These are phyloP conservation scores for Aspergillus puulaauensis DNA, from an alignment of 2,329 filamentous ascomycete species.

Conservation along the genomic window DNA sequence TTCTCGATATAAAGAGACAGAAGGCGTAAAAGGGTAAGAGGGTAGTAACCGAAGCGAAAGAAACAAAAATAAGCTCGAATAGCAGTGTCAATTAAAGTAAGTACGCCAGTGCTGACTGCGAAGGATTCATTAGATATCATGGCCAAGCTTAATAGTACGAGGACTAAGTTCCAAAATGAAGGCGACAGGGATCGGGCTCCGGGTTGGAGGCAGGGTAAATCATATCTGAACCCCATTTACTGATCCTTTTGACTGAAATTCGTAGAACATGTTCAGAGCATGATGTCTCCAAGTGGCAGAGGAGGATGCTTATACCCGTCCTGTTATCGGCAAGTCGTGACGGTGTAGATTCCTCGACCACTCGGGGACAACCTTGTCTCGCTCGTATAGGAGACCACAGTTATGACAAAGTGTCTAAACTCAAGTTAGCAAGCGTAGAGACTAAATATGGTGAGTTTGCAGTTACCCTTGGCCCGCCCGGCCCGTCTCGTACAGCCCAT, in stretches of 20 bases:
- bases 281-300: background rate
- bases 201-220: background rate
- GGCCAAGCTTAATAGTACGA: conserved; percentile 21
- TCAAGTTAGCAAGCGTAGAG: conserved; percentile 16
- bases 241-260: background rate
- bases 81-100: conserved; percentile 6
- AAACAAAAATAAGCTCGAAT: background rate
- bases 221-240: background rate
- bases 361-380: conserved; percentile 77
- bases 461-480: conserved; percentile 73
- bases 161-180: conserved; percentile 14
- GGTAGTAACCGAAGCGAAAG: background rate
- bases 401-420: conserved; percentile 83
- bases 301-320: conserved; percentile 20
- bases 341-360: conserved; percentile 71
- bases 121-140: conserved; percentile 28
- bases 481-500: conserved; percentile 93
- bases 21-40: background rate
- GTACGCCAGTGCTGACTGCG: conserved; percentile 20
- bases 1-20: conserved; percentile 3
- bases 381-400: conserved; percentile 85
- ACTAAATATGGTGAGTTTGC: conserved; percentile 31
- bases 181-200: conserved; percentile 1
- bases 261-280: background rate
- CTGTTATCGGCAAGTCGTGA: conserved; percentile 38